Conservation (phyloP, 495 filamentous ascomycete species). For the Cercophora samala region DNA sequence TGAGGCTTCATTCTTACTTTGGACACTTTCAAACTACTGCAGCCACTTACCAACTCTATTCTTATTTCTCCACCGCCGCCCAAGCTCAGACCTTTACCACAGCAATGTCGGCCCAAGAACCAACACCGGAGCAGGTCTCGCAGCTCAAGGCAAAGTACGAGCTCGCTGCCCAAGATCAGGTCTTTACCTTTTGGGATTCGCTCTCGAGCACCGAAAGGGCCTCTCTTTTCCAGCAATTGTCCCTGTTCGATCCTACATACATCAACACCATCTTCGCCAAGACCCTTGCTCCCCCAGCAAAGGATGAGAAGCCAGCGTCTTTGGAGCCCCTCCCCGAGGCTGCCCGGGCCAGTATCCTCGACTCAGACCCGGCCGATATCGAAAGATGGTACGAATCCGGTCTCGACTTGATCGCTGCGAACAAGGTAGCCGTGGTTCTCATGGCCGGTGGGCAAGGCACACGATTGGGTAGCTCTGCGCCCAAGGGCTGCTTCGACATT, state of each 20-base stretch:
- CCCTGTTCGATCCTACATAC: slow-evolving; percentile 71
- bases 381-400: slow-evolving; percentile 83
- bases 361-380: slow-evolving; percentile 76
- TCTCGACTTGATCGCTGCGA: slow-evolving; percentile 76
- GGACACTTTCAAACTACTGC: background rate
- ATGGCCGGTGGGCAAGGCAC: slow-evolving; percentile 98
- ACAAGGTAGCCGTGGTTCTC: slow-evolving; percentile 91
- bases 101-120: slow-evolving; percentile 49
- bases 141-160: slow-evolving; percentile 74
- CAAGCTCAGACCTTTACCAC: background rate
- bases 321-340: slow-evolving; percentile 90
- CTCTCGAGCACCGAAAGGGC: slow-evolving; percentile 70
- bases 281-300: slow-evolving; percentile 70
- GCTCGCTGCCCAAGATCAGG: slow-evolving; percentile 78
- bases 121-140: slow-evolving; percentile 67
- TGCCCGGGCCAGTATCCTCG: slow-evolving; percentile 85
- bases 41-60: background rate
- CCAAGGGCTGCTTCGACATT: slow-evolving; percentile 96
- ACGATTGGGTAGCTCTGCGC: slow-evolving; percentile 86
- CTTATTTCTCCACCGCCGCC: background rate
- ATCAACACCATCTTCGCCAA: slow-evolving; percentile 80
- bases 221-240: slow-evolving; percentile 75
- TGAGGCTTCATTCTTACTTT: background rate
- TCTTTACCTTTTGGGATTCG: slow-evolving; percentile 86
- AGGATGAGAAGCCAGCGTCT: slow-evolving; percentile 43